Evolutionary conservation across 2,329 filamentous ascomycete species (phyloP), one percentile per base, ranked within the genome.

Genomic region (Diatrype stigma): DNA sequence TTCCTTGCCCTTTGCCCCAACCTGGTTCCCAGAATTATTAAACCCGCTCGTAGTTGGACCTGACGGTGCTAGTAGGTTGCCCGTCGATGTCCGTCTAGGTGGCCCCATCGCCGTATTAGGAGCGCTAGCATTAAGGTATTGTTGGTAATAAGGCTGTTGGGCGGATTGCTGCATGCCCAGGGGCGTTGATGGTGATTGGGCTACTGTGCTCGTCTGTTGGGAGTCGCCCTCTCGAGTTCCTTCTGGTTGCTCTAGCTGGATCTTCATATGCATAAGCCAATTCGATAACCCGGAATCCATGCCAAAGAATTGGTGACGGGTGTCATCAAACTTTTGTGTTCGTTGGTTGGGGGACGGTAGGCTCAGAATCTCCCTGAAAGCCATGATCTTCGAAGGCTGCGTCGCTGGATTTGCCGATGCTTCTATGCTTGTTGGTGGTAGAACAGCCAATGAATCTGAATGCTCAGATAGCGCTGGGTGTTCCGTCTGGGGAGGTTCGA

Each of bases 1-100:
- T 62, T 95, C 91, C 73, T 96, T 96, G 67, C 92, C 86, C 74
- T 92, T 93, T 37, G 85, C 81, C 60, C 90, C 87, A 67, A 92
- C 82, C 63, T 87, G 83, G 57, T 80, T 76, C 54, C 79, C 72
- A 46, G 81, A 81, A 40, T 76, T 76, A 40, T 76, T 76, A 58
- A 82, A 77, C 34, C 73, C 69, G 62, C 73, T 73, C 46, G 69
- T 62, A 28, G 70, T 63, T 46, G 72, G 71, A 50, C 75, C 61
- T 10, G 53, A 71, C 44, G 69, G 66, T 6, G 67, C 62, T 38
- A 64, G 61, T 19, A 56, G 63, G 48, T 57, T 69, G 57, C 52
- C 65, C 55, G 56, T 63, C 49, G 51, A 56, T 45, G 56, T 50
- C n/a, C 61, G 60, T 26, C 60, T 59, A 14, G 59, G 57, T 23